Conservation (phyloP, 2,329 filamentous ascomycete species). For the Colletotrichum sp. region DNA sequence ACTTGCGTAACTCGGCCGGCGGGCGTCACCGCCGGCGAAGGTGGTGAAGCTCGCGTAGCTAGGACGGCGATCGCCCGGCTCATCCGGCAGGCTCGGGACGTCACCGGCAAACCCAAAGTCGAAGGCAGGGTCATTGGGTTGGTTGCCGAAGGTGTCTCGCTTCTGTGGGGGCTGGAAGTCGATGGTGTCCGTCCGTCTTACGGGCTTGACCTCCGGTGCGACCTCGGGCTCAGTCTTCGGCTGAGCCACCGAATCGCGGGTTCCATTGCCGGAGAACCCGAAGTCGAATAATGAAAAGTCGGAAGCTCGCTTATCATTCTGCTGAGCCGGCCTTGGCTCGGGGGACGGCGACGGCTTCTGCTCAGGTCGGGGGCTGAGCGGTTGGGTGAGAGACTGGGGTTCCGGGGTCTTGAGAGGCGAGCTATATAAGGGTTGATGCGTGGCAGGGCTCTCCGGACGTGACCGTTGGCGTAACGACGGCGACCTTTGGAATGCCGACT, state of each 20-base stretch:
- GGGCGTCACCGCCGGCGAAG: neutral
- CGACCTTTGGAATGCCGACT: slow-evolving; percentile 1
- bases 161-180: neutral
- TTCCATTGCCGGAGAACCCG: neutral
- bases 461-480: neutral
- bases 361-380: neutral
- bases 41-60: neutral
- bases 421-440: neutral
- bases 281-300: neutral
- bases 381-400: neutral
- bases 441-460: neutral
- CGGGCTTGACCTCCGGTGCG: neutral
- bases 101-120: neutral
- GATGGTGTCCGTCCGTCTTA: neutral
- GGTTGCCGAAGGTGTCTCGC: neutral
- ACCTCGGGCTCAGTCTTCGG: neutral
- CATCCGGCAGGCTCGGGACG: neutral
- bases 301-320: neutral
- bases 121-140: neutral
- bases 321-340: neutral
- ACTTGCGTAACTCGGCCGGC: neutral
- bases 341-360: neutral
- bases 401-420: neutral
- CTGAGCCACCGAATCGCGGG: neutral
- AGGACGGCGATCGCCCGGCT: neutral